Evolutionary conservation across 495 filamentous ascomycete species (phyloP), one percentile per base, ranked within the genome.

Genomic region (Cenococcum geophilum): DNA sequence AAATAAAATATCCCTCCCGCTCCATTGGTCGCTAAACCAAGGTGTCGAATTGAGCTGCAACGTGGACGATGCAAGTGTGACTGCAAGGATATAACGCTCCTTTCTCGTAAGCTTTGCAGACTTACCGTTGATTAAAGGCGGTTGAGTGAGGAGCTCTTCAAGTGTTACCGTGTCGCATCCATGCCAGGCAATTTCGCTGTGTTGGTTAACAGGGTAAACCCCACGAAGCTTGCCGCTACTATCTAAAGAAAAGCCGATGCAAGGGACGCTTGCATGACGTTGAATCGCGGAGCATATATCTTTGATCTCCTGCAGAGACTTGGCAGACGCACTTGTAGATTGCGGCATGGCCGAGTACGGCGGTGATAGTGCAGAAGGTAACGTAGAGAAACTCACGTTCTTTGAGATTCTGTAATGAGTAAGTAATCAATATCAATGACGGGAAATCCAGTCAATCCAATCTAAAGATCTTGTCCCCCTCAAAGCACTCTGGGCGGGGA

Each of bases 191-290:
- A 57, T 68, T 22, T 64, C 58, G 27, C 14, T 14, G 16, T 27
- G 34, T n/a, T 32, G 10, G 6, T 58, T 37, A 1, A 68, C 42
- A 11, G 58, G 55, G 35, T 65, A 68, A 37, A 51, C 53, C 4
- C 66, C 66, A 5, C 62, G 59, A 25, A 69, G 63, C n/a, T 58
- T 66, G 23, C 55, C 55, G 32, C 60, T 51, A n/a, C 34, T 60
- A 55, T 69, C 63, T n/a, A 66, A 58, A 1, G 59, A 63, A 43
- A 69, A 66, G 23, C 66, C 66, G 25, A 69, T 68, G 34, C 66
- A 68, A 0, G 61, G 55, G 9, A 40, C 23, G 48, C 37, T 59
- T 23, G 59, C 65, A 37, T 68, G 58, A 20, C 59, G 37, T 36
- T 65, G 61, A 23, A 68, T 68, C 4, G 66, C 59, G 9, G 62